These are phyloP conservation scores for Rosa lucieae DNA, from an alignment of 306 rosid genomes.

Conservation along the genomic window DNA sequence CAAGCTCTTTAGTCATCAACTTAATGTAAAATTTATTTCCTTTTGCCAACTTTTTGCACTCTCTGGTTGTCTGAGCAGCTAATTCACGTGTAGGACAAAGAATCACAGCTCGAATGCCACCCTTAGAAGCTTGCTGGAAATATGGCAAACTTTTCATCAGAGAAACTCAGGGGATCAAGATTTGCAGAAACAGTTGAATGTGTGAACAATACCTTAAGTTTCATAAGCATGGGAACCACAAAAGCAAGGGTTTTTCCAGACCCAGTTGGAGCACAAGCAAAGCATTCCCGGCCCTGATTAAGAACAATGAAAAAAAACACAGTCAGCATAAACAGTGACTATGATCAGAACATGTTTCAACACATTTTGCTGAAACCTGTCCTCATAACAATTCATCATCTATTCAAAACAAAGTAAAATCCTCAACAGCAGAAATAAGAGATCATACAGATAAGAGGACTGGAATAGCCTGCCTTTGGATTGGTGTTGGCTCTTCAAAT, in stretches of 20 bases:
- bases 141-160: constrained; percentile 24
- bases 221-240: constrained; percentile 89
- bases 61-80: constrained; percentile 82
- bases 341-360: not conserved
- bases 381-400: constrained; percentile 1
- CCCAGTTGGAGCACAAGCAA: constrained; percentile 98
- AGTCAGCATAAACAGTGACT: not conserved
- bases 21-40: constrained; percentile 63
- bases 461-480: constrained; percentile 98
- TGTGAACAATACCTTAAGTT: constrained; percentile 64
- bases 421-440: constrained; percentile 16
- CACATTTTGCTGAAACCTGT: not conserved
- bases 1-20: constrained; percentile 63
- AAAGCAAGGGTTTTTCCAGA: constrained; percentile 96
- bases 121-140: constrained; percentile 52
- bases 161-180: constrained; percentile 17
- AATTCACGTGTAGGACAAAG: constrained; percentile 87
- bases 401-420: constrained; percentile 13
- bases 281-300: constrained; percentile 81
- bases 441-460: constrained; percentile 75
- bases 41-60: constrained; percentile 78
- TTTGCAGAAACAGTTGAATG: constrained; percentile 18
- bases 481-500: constrained; percentile 87
- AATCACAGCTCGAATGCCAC: constrained; percentile 78
- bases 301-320: not conserved